A percentile compares a stretch with the other conserved stretches of the same genome.
These are phyloP conservation scores for Tetrapisispora arboricola DNA, from an alignment of 805 yeast genomes.

Conservation along the genomic window DNA sequence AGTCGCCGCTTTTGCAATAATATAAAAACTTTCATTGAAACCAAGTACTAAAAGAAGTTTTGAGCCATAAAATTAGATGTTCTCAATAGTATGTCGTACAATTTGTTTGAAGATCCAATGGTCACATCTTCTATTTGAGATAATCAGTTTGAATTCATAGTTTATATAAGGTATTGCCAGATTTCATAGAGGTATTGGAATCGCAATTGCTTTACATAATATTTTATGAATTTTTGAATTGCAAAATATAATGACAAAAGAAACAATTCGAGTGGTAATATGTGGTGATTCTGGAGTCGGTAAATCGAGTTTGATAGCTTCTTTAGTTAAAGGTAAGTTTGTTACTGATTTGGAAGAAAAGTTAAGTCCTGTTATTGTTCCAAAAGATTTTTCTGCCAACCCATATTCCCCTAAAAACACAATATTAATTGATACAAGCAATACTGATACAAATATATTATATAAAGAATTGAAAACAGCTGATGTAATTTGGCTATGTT, in stretches of 20 bases:
- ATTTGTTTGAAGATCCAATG: too few relatives aligned
- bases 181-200: too few relatives aligned
- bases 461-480: constrained; percentile 73
- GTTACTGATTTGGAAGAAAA: constrained; percentile 69
- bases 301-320: constrained; percentile 66
- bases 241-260: constrained; percentile 28
- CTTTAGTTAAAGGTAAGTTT: constrained; percentile 73
- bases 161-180: too few relatives aligned
- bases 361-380: constrained; percentile 76
- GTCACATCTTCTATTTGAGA: too few relatives aligned
- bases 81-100: too few relatives aligned
- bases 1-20: too few relatives aligned
- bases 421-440: constrained; percentile 68
- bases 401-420: constrained; percentile 55
- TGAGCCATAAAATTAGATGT: too few relatives aligned
- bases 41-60: too few relatives aligned
- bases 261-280: constrained; percentile 67
- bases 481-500: constrained; percentile 89
- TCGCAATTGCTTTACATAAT: too few relatives aligned
- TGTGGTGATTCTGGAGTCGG: constrained; percentile 95
- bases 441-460: constrained; percentile 49
- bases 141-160: too few relatives aligned
- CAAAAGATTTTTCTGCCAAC: constrained; percentile 54
- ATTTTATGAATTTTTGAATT: too few relatives aligned
- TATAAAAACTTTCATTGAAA: too few relatives aligned